Percentiles rank a stretch among this genome's conserved stretches.
phyloP scores from a whole-genome alignment of 1,284 basidiomycete species.

The Cryptococcus deneoformans region DNA sequence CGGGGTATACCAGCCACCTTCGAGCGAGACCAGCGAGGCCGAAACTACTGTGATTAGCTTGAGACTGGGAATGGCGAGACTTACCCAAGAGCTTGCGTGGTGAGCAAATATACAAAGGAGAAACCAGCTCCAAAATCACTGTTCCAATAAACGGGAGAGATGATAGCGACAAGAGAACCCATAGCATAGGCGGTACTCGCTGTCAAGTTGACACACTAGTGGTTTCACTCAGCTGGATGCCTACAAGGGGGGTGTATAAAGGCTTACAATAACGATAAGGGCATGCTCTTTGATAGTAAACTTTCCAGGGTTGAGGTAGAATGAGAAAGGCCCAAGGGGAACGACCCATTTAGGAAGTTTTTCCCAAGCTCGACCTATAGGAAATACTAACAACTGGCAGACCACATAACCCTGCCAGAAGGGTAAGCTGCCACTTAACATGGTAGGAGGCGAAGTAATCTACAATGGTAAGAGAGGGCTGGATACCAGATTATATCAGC shows the following conservation, averaged over 20 bases:
- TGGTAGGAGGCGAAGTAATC: no score
- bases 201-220: conserved; percentile 41
- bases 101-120: conserved; percentile 49
- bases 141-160: conserved; percentile 46
- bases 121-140: conserved; percentile 38
- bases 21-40: conserved; percentile 48
- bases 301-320: conserved; percentile 46
- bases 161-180: conserved; percentile 42
- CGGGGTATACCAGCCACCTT: conserved; percentile 27
- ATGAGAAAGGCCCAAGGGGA: conserved; percentile 11
- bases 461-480: conserved; percentile 21
- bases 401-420: conserved; percentile 19
- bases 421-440: background rate
- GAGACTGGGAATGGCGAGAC: background rate
- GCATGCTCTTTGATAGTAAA: conserved; percentile 48
- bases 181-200: conserved; percentile 48
- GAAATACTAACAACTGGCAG: conserved; percentile 27
- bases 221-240: background rate
- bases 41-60: conserved; percentile 30
- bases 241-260: background rate
- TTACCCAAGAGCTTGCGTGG: conserved; percentile 48
- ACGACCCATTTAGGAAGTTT: conserved; percentile 14
- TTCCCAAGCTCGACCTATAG: conserved; percentile 24
- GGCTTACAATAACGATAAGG: conserved; percentile 17
- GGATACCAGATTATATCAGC: background rate